A percentile compares a stretch with the other conserved stretches of the same genome.
Conservation (phyloP, 129 eudicot genomes). For the Ambrosia trifida region DNA sequence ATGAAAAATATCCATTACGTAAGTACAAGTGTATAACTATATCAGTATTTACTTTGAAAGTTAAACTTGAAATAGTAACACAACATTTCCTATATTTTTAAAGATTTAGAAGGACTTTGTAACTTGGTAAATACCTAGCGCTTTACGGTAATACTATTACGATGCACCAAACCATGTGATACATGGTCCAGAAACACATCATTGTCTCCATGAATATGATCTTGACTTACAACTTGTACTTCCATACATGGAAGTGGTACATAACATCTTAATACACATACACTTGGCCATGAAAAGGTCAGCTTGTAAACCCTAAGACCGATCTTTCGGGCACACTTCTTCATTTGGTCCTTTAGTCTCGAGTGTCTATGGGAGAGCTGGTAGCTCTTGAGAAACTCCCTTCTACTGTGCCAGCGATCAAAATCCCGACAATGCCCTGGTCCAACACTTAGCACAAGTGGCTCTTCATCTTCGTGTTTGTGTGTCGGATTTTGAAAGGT, state of each 20-base stretch:
- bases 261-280: conserved; percentile 36
- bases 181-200: conserved; percentile 23
- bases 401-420: conserved; percentile 38
- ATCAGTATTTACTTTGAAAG: no score
- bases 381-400: conserved; percentile 40
- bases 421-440: conserved; percentile 18
- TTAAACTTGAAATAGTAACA: no score
- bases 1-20: no score
- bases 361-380: conserved; percentile 10
- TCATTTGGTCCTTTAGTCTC: conserved; percentile 27
- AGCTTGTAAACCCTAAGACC: conserved; percentile 30
- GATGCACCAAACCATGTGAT: background rate
- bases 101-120: background rate
- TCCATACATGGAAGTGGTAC: conserved; percentile 32
- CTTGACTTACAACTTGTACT: conserved; percentile 1
- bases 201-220: conserved; percentile 22
- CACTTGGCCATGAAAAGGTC: conserved; percentile 34
- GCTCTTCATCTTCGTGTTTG: conserved; percentile 28
- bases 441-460: conserved; percentile 6
- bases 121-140: background rate
- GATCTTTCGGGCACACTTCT: conserved; percentile 31
- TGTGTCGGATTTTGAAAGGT: background rate
- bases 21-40: no score
- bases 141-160: background rate
- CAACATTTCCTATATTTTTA: background rate